Evolutionary conservation across 225 moss, liverwort and hornwort genomes (phyloP).

Genomic region (Asterella californica): DNA sequence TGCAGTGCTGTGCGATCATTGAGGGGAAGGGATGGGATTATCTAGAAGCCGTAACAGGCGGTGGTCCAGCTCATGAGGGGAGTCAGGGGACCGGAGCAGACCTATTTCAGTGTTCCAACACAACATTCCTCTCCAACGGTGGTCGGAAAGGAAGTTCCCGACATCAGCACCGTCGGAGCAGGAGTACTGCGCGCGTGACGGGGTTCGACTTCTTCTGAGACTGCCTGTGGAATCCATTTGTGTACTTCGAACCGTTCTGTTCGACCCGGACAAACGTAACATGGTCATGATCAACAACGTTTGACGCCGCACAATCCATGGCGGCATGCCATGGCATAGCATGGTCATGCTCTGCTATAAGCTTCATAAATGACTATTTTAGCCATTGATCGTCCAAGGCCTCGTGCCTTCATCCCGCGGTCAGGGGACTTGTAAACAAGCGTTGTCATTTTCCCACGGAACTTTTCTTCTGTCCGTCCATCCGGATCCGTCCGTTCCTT

Average conservation of each 20-base stretch:
- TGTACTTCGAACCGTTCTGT: too few relatives aligned
- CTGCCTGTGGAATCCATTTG: not conserved
- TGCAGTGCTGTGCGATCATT: not conserved
- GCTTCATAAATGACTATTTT: not conserved
- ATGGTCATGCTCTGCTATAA: not conserved
- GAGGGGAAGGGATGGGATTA: not conserved
- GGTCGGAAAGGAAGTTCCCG: conserved; percentile 2
- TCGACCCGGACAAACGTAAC: not conserved
- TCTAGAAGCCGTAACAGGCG: not conserved
- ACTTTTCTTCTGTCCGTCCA: not conserved
- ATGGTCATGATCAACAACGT: not conserved
- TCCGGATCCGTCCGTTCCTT: too few relatives aligned
- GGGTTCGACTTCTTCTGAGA: not conserved
- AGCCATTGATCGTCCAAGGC: not conserved
- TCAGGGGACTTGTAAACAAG: not conserved
- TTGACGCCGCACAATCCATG: conserved; percentile 1
- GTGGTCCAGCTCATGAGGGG: not conserved
- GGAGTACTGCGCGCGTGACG: not conserved
- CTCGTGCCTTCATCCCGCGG: not conserved
- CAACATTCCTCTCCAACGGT: not conserved
- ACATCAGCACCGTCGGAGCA: not conserved
- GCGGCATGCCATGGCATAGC: conserved; percentile 1
- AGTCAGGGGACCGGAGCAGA: too few relatives aligned
- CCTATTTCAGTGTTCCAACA: conserved; percentile 1
- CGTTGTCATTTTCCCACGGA: not conserved